A percentile compares a stretch with the other conserved stretches of the same genome.
Evolutionary conservation across 805 yeast species (phyloP).

Genomic region (Saccharomyces kudriavzevii): DNA sequence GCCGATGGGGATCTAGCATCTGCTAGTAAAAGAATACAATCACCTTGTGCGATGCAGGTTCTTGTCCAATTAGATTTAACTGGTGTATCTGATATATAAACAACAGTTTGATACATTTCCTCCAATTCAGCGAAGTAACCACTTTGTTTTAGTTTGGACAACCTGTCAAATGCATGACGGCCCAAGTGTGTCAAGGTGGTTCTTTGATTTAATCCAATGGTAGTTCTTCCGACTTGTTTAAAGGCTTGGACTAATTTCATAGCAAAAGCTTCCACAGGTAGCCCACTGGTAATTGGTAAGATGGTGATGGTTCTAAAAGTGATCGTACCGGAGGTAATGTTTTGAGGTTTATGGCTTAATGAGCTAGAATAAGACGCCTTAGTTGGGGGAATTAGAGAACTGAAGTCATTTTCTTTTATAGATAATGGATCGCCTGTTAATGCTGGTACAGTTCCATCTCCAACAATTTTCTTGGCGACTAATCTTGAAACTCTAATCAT

Average conservation of each 20-base stretch:
- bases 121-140: slow-evolving; percentile 89
- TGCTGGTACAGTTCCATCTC: background rate
- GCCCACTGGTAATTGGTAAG: slow-evolving; percentile 66
- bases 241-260: slow-evolving; percentile 62
- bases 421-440: background rate
- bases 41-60: slow-evolving; percentile 91
- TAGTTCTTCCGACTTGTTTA: slow-evolving; percentile 60
- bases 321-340: slow-evolving; percentile 13
- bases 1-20: slow-evolving; percentile 63
- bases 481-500: slow-evolving; percentile 84
- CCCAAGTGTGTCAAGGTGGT: slow-evolving; percentile 75
- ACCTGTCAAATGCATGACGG: slow-evolving; percentile 82
- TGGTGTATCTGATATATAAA: slow-evolving; percentile 82
- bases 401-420: slow-evolving; percentile 19
- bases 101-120: slow-evolving; percentile 78
- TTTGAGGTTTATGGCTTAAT: slow-evolving; percentile 9
- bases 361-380: slow-evolving; percentile 7
- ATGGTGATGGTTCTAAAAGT: slow-evolving; percentile 74
- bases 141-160: slow-evolving; percentile 75
- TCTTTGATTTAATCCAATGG: slow-evolving; percentile 76
- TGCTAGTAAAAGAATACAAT: slow-evolving; percentile 82
- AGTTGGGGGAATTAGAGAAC: slow-evolving; percentile 29
- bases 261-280: slow-evolving; percentile 87
- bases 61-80: slow-evolving; percentile 82
- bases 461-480: slow-evolving; percentile 54